phyloP scores from a whole-genome alignment of 176 grass and related monocot genomes.

The Juncus inflexus region DNA sequence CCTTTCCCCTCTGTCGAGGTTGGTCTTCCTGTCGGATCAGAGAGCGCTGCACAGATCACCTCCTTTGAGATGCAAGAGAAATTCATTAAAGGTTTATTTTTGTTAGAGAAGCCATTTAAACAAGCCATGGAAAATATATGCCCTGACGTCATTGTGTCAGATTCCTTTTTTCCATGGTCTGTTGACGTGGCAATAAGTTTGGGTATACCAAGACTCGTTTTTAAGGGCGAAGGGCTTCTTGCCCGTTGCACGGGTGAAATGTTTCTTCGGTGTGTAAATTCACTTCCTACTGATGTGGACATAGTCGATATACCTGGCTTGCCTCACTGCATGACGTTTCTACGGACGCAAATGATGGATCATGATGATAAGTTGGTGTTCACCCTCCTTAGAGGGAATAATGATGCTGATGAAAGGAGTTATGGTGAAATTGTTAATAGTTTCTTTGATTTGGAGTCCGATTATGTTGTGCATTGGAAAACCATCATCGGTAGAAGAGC shows the following conservation, averaged over 20 bases:
- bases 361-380: constrained; percentile 16
- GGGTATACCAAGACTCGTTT: constrained; percentile 35
- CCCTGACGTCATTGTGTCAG: constrained; percentile 36
- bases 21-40: constrained; percentile 38
- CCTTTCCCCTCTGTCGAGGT: constrained; percentile 37
- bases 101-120: constrained; percentile 37
- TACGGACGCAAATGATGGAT: background rate
- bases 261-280: constrained; percentile 12
- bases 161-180: constrained; percentile 39
- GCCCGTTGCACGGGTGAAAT: constrained; percentile 17
- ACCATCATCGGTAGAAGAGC: background rate
- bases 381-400: background rate
- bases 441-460: constrained; percentile 46
- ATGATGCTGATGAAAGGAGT: background rate
- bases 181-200: constrained; percentile 14
- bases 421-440: constrained; percentile 48
- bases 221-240: constrained; percentile 40
- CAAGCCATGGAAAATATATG: constrained; percentile 14
- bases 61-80: constrained; percentile 11
- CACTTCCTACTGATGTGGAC: constrained; percentile 6
- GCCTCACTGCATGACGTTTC: constrained; percentile 37
- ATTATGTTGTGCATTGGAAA: constrained; percentile 27
- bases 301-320: constrained; percentile 22
- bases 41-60: constrained; percentile 11
- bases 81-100: constrained; percentile 5